These are phyloP conservation scores for Calonectria pteridis DNA, from an alignment of 2,329 filamentous ascomycete species.

Conservation along the genomic window DNA sequence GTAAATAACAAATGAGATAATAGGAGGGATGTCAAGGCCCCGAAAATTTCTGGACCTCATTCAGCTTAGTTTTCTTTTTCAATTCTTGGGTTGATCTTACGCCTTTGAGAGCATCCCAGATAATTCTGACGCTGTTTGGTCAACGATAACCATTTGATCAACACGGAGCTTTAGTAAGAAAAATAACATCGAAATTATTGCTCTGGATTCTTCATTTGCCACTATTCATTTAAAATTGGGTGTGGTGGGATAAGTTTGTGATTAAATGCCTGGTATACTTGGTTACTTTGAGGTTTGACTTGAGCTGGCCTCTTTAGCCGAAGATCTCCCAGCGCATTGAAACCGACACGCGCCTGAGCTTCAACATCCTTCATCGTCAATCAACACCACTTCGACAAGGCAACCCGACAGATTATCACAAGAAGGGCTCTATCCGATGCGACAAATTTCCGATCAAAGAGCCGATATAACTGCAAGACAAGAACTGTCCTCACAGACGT, in stretches of 20 bases:
- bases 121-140: no score
- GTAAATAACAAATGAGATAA: not conserved
- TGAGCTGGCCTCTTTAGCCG: constrained; percentile 19
- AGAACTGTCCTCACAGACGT: not conserved
- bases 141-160: not conserved
- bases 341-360: constrained; percentile 18
- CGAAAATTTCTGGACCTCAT: not conserved
- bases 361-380: not conserved
- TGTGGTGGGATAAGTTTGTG: not conserved
- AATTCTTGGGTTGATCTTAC: no score
- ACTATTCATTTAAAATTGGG: no score
- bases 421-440: not conserved
- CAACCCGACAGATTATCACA: not conserved
- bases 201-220: no score
- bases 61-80: not conserved
- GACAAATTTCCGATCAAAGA: not conserved
- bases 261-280: not conserved
- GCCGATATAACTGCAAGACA: not conserved
- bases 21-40: not conserved
- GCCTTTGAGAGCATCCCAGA: no score
- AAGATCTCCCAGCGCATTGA: constrained; percentile 31
- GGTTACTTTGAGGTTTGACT: not conserved
- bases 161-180: not conserved
- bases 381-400: not conserved
- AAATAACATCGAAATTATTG: not conserved